These are phyloP conservation scores for Strigomonas culicis DNA, from an alignment of 208 protist species.

Conservation along the genomic window DNA sequence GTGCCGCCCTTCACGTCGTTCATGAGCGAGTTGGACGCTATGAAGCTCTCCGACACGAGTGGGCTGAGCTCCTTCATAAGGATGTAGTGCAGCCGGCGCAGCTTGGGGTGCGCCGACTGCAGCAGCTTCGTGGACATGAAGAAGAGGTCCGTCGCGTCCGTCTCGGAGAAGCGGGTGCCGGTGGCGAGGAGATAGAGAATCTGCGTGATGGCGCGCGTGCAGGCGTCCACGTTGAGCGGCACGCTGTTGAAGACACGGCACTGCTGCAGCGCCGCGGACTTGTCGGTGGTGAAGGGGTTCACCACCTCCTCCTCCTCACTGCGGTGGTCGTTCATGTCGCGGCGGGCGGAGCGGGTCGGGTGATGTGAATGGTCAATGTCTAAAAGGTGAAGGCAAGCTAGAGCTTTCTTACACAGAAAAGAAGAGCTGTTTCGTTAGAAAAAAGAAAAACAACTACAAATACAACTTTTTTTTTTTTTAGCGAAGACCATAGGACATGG, in stretches of 20 bases:
- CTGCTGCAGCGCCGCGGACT: slow-evolving; percentile 93
- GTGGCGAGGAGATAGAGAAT: slow-evolving; percentile 95
- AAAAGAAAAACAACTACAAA: background rate
- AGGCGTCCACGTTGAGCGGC: slow-evolving; percentile 84
- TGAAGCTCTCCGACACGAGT: slow-evolving; percentile 95
- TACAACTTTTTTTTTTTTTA: background rate
- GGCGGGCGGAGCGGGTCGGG: background rate
- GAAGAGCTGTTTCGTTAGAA: background rate
- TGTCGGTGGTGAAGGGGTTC: slow-evolving; percentile 94
- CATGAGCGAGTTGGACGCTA: slow-evolving; percentile 96
- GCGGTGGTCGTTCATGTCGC: slow-evolving; percentile 35
- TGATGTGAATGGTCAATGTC: background rate
- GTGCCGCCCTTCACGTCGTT: slow-evolving; percentile 96
- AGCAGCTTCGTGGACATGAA: slow-evolving; percentile 99
- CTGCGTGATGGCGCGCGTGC: slow-evolving; percentile 91
- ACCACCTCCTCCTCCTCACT: slow-evolving; percentile 76
- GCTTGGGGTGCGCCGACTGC: slow-evolving; percentile 93
- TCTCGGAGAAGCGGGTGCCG: slow-evolving; percentile 89
- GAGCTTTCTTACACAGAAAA: too few relatives aligned
- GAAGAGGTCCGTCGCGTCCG: slow-evolving; percentile 97
- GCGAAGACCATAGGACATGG: too few relatives aligned
- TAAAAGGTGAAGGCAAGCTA: background rate
- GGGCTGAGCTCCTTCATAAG: slow-evolving; percentile 97
- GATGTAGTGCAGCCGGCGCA: slow-evolving; percentile 97
- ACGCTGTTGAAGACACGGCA: slow-evolving; percentile 94